These are phyloP conservation scores for Kalaharituber pfeilii DNA, from an alignment of 2,329 filamentous ascomycete genomes.

Conservation along the genomic window DNA sequence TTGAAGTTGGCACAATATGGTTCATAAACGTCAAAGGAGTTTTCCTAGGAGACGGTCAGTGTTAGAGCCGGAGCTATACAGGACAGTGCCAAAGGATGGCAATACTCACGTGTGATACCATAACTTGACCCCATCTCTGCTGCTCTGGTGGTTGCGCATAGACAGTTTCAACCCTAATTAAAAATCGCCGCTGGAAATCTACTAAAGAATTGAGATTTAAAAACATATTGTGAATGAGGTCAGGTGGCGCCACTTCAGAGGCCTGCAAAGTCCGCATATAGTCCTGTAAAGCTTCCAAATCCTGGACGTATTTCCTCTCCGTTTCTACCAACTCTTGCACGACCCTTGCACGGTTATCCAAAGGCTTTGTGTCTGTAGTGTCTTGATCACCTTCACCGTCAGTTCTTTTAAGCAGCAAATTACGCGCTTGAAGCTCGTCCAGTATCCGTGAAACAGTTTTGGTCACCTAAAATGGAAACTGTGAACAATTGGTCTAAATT, in stretches of 20 bases:
- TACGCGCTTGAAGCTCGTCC: conserved; percentile 63
- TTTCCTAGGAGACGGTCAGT: conserved; percentile 30
- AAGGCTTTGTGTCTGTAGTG: conserved; percentile 42
- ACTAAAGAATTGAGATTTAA: conserved; percentile 88
- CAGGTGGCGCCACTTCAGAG: conserved; percentile 70
- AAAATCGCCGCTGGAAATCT: conserved; percentile 85
- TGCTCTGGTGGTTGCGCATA: conserved; percentile 59
- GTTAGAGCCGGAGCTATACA: conserved; percentile 1
- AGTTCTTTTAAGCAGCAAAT: conserved; percentile 50
- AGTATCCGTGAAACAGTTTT: conserved; percentile 85
- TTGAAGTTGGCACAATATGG: conserved; percentile 75
- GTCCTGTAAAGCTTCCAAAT: conserved; percentile 82
- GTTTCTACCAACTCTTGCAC: conserved; percentile 84
- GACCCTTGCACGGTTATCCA: conserved; percentile 67
- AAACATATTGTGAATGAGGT: conserved; percentile 86
- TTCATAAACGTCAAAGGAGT: conserved; percentile 81
- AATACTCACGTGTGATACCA: conserved; percentile 47
- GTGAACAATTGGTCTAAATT: not conserved
- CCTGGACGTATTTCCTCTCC: conserved; percentile 93
- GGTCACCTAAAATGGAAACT: conserved; percentile 47
- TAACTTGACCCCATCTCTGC: conserved; percentile 92
- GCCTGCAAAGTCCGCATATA: conserved; percentile 82
- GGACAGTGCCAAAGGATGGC: conserved; percentile 1
- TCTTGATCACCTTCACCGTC: conserved; percentile 37
- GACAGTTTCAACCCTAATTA: conserved; percentile 90